Percentiles rank a stretch among this genome's conserved stretches.
Evolutionary conservation across 2,329 filamentous ascomycete species (phyloP).

Genomic region (Immersiporthe knoxdaviesiana): DNA sequence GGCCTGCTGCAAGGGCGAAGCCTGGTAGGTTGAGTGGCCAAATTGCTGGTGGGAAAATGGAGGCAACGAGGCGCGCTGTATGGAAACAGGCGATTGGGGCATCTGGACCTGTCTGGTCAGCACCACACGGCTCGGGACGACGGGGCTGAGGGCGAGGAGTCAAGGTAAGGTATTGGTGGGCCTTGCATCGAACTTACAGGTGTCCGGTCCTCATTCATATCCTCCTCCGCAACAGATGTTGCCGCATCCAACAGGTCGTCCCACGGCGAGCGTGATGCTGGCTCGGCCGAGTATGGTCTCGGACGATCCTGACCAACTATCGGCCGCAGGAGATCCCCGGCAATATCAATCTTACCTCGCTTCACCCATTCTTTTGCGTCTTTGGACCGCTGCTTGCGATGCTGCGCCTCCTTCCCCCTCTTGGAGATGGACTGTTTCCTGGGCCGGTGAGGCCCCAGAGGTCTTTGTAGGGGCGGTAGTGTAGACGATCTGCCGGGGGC

Average conservation of each 20-base stretch:
- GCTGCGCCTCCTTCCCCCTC: slow-evolving; percentile 72
- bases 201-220: slow-evolving; percentile 86
- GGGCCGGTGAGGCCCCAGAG: slow-evolving; percentile 70
- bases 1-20: slow-evolving; percentile 87
- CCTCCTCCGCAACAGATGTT: slow-evolving; percentile 82
- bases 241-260: slow-evolving; percentile 94
- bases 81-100: slow-evolving; percentile 66
- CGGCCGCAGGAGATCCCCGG: slow-evolving; percentile 62
- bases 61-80: slow-evolving; percentile 64
- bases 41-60: slow-evolving; percentile 53
- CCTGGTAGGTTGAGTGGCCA: slow-evolving; percentile 72
- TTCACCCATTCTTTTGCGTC: slow-evolving; percentile 69
- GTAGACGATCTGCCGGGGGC: slow-evolving; percentile 85
- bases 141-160: neutral
- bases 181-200: slow-evolving; percentile 73
- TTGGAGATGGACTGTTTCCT: slow-evolving; percentile 88
- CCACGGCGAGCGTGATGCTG: slow-evolving; percentile 82
- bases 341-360: slow-evolving; percentile 57
- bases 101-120: slow-evolving; percentile 52
- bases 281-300: slow-evolving; percentile 86
- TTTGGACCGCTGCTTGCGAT: slow-evolving; percentile 77
- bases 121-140: slow-evolving; percentile 38
- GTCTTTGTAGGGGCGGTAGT: slow-evolving; percentile 78
- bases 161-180: slow-evolving; percentile 1
- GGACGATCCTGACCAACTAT: slow-evolving; percentile 64